phyloP scores from a whole-genome alignment of 768 basidiomycete species.

The Paxillus involutus region DNA sequence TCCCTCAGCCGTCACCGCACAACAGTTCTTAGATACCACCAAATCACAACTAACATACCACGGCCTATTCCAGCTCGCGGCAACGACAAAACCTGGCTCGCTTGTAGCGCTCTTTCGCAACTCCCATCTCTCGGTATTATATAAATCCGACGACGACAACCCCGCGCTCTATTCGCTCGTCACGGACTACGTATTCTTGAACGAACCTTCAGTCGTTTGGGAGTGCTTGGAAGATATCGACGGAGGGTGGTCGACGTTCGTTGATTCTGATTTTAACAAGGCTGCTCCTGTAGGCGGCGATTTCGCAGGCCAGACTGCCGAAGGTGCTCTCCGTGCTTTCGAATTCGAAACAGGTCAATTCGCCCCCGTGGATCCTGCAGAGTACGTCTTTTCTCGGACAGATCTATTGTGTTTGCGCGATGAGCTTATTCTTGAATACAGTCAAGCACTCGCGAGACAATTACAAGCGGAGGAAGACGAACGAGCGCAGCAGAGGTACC shows the following conservation, averaged over 20 bases:
- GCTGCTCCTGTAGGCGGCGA: constrained; percentile 78
- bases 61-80: constrained; percentile 78
- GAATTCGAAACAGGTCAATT: constrained; percentile 45
- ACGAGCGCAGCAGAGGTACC: constrained; percentile 39
- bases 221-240: constrained; percentile 89
- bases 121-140: constrained; percentile 86
- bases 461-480: constrained; percentile 82
- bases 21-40: constrained; percentile 66
- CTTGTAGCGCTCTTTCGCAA: constrained; percentile 90
- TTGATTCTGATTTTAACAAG: constrained; percentile 65
- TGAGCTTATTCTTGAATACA: constrained; percentile 26
- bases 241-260: constrained; percentile 73
- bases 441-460: constrained; percentile 68
- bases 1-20: constrained; percentile 60
- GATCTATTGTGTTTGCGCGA: background rate
- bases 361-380: constrained; percentile 47
- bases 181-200: constrained; percentile 79
- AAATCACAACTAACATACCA: constrained; percentile 87
- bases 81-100: constrained; percentile 43
- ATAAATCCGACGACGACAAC: constrained; percentile 49
- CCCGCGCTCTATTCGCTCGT: constrained; percentile 75
- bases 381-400: constrained; percentile 44
- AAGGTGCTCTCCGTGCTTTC: constrained; percentile 52
- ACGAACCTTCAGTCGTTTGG: constrained; percentile 84
- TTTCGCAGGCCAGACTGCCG: constrained; percentile 71